Conservation (phyloP, 1,139 yeast genomes). For the Suhomyces wounanorum region DNA sequence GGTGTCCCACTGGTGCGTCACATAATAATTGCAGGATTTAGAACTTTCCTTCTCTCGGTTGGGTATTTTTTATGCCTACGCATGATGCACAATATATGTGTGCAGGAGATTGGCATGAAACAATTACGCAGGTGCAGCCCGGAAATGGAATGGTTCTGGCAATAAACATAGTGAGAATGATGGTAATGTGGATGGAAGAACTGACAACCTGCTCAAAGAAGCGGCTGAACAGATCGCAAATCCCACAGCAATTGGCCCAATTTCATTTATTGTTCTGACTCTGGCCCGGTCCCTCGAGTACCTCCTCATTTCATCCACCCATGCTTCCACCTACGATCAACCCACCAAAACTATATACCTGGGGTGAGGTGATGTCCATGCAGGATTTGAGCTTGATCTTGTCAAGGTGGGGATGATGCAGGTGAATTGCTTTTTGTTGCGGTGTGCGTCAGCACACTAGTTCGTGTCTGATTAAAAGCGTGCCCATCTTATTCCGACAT, state of each 20-base stretch:
- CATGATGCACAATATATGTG: conserved; percentile 1
- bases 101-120: conserved; percentile 7
- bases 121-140: conserved; percentile 12
- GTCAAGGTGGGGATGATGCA: conserved; percentile 1
- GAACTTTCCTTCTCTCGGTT: conserved; percentile 10
- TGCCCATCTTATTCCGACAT: conserved; percentile 2
- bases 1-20: neutral
- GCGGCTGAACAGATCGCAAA: neutral
- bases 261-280: neutral
- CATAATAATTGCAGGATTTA: conserved; percentile 1
- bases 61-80: conserved; percentile 10
- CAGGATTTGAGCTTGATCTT: neutral
- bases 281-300: neutral
- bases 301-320: neutral
- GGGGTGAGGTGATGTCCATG: neutral
- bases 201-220: neutral
- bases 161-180: neutral
- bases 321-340: neutral
- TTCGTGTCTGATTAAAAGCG: conserved; percentile 7
- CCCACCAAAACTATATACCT: neutral
- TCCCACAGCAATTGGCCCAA: neutral
- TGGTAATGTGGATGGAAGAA: neutral
- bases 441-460: conserved; percentile 3
- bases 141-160: conserved; percentile 2
- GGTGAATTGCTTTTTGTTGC: conserved; percentile 8